Base-by-base conservation (phyloP, 2,329 filamentous ascomycete species). In the Botryotinia convoluta region DNA sequence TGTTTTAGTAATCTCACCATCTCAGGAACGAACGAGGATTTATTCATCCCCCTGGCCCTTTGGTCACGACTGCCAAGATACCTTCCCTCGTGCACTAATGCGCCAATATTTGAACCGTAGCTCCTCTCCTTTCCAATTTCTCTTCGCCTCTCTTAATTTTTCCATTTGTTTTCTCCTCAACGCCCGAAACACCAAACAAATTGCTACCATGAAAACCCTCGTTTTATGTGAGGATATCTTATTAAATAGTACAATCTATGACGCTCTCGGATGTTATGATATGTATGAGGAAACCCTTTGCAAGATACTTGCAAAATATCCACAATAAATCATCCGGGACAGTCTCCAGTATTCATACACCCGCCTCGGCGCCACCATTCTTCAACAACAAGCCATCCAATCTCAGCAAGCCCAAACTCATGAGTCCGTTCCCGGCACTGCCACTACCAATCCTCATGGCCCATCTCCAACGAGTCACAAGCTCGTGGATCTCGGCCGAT, bases 381-480 rank as follows among this genome's bases (percentile, higher is more conserved):
- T 78, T 78, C 51, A 79, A 62, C 32, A 80, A 63, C 12, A 79
- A 60, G 1, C 79, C 78, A 75, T 80, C 79, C 70, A 80, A 72
- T 54, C 79, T 72, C 54, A 80, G 74, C 26, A 81, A 68, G 3
- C 79, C 79, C 51, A 80, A 73, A 73, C 79, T 79, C 79, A 79
- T 81, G 26, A 81, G 71, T 26, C 62, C 71, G 45, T 68, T 72
- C 5, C 71, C 79, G 59, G 75, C 76, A 18, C 76, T 78, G 16
- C 78, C 78, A 37, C 75, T 77, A 6, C 78, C 78, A 65, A 79
- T 73, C 3, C 79, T 72, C 78, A 79, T 79, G 8, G 78, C 79
- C 78, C 79, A 80, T 45, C 80, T 69, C 80, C 80, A 81, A 16
- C 79, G 73, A 18, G 73, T 63, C 20, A 80, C 77, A 4, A 80